These are phyloP conservation scores for Drechslerella coelobrocha DNA, from an alignment of 2,329 filamentous ascomycete genomes.

Conservation along the genomic window DNA sequence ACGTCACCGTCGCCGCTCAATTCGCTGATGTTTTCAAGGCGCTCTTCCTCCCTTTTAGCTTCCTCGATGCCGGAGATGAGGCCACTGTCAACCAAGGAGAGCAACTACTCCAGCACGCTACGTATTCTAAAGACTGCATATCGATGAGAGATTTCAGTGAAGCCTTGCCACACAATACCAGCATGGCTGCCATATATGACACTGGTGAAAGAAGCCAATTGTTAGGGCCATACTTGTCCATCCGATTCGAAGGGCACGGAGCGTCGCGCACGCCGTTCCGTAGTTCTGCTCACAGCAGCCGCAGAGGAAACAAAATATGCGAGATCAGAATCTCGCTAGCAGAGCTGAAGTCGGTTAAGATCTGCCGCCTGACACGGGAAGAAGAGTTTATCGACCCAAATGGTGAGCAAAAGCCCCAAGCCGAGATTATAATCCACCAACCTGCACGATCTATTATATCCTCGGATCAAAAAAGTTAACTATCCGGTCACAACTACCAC, in stretches of 20 bases:
- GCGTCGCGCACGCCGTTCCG: constrained; percentile 8
- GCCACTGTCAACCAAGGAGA: constrained; percentile 1
- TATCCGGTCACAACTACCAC: constrained; percentile 11
- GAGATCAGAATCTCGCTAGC: neutral
- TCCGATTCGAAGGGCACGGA: constrained; percentile 24
- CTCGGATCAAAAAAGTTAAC: neutral
- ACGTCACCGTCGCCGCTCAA: neutral
- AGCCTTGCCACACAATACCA: constrained; percentile 1
- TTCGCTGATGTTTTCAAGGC: constrained; percentile 23
- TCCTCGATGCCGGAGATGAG: neutral
- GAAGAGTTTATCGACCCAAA: constrained; percentile 16
- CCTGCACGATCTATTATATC: neutral
- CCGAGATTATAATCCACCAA: neutral
- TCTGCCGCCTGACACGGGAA: too few species aligned
- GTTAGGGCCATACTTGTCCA: constrained; percentile 14
- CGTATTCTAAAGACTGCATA: constrained; percentile 15
- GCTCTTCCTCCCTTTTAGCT: constrained; percentile 26
- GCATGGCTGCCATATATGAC: constrained; percentile 22
- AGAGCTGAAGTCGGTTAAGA: too few species aligned
- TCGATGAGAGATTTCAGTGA: constrained; percentile 18
- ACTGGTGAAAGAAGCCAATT: constrained; percentile 9
- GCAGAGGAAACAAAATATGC: neutral
- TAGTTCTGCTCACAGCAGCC: neutral
- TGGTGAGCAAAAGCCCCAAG: constrained; percentile 3
- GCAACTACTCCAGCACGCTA: constrained; percentile 20